Evolutionary conservation across 2,329 filamentous ascomycete genomes (phyloP).

Genomic region (Pseudopyricularia cyperi): DNA sequence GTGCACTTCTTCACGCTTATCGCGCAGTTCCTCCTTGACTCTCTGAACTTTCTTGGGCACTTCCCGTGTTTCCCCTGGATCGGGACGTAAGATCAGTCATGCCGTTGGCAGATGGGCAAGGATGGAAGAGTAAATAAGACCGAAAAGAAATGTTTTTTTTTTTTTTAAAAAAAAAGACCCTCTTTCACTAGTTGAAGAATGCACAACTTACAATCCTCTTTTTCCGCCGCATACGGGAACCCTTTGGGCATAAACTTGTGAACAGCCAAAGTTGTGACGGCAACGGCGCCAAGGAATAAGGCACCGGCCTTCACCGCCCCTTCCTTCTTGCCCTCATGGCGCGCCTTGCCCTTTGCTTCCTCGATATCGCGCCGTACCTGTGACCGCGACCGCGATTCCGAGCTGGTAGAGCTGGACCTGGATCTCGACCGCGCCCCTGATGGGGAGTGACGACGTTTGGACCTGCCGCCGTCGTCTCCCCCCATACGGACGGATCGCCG

Average conservation of each 20-base stretch:
- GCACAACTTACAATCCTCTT: conserved; percentile 20
- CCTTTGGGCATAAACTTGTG: conserved; percentile 26
- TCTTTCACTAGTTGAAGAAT: background rate
- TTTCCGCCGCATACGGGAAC: conserved; percentile 20
- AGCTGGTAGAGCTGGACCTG: background rate
- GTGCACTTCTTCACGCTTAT: conserved; percentile 5
- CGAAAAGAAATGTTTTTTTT: too few relatives aligned
- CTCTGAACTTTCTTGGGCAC: conserved; percentile 1
- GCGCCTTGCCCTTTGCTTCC: background rate
- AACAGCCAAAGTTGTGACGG: conserved; percentile 20
- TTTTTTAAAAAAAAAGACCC: background rate
- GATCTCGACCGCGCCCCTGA: background rate
- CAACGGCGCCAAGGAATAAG: conserved; percentile 23
- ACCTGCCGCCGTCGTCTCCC: background rate
- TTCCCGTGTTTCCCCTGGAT: background rate
- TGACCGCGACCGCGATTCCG: background rate
- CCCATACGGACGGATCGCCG: background rate
- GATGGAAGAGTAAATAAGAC: background rate
- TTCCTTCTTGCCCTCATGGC: conserved; percentile 5
- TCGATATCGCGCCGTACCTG: background rate
- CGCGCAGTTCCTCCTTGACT: conserved; percentile 5
- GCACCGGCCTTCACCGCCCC: conserved; percentile 19
- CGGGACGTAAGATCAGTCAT: background rate
- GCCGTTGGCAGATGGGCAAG: background rate
- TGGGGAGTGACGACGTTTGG: background rate